Evolutionary conservation across 768 basidiomycete genomes (phyloP).

Genomic region (Podaxis sp.): DNA sequence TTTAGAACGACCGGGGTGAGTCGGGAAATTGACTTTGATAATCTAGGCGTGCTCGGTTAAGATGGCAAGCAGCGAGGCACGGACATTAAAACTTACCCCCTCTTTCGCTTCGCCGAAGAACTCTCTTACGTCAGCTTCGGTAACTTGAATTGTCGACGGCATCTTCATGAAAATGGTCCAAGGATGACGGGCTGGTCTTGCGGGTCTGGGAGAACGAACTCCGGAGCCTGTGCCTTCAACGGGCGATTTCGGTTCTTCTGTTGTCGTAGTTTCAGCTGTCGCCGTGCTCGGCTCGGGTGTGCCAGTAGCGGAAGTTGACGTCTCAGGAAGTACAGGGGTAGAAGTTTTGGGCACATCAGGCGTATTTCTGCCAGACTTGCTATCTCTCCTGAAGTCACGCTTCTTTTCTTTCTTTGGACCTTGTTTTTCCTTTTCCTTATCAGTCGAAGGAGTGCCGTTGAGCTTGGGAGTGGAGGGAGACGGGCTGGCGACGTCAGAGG

Average conservation of each 20-base stretch:
- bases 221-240: conserved; percentile 52
- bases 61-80: neutral
- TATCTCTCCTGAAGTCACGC: conserved; percentile 38
- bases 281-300: conserved; percentile 4
- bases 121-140: conserved; percentile 64
- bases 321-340: conserved; percentile 26
- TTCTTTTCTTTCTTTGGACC: conserved; percentile 63
- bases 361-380: conserved; percentile 26
- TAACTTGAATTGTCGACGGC: conserved; percentile 37
- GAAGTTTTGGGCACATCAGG: conserved; percentile 23
- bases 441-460: conserved; percentile 36
- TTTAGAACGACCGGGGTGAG: conserved; percentile 45
- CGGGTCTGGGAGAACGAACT: conserved; percentile 66
- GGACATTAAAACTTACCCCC: conserved; percentile 44
- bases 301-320: conserved; percentile 13
- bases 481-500: conserved; percentile 27
- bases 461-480: conserved; percentile 31
- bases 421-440: conserved; percentile 53
- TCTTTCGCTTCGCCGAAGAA: conserved; percentile 71
- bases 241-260: conserved; percentile 49
- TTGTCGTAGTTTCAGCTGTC: conserved; percentile 19
- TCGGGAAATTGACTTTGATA: conserved; percentile 60
- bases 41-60: conserved; percentile 39
- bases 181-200: conserved; percentile 62
- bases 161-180: conserved; percentile 86